A percentile compares a stretch with the other conserved stretches of the same genome.
Conservation (phyloP, 495 filamentous ascomycete genomes). For the Neurospora sp. region DNA sequence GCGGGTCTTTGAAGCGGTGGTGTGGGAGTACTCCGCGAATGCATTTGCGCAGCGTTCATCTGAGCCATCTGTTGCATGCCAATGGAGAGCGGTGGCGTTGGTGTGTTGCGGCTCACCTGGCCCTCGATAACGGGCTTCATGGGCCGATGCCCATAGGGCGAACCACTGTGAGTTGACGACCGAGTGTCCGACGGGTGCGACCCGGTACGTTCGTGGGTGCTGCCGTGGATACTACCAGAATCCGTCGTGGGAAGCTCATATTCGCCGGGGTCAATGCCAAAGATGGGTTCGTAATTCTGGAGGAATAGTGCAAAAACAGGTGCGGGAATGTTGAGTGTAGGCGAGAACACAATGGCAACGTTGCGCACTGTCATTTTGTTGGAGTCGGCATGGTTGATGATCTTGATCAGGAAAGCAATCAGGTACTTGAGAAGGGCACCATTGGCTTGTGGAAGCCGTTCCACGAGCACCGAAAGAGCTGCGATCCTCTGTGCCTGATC, state of each 20-base stretch:
- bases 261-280: conserved; percentile 57
- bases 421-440: conserved; percentile 70
- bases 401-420: conserved; percentile 74
- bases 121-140: conserved; percentile 27
- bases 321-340: conserved; percentile 91
- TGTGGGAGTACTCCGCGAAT: conserved; percentile 28
- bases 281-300: conserved; percentile 80
- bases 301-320: conserved; percentile 91
- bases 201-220: conserved; percentile 12
- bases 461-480: conserved; percentile 79
- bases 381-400: conserved; percentile 76
- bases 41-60: conserved; percentile 23
- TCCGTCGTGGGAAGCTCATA: conserved; percentile 34
- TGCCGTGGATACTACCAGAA: conserved; percentile 10
- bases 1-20: conserved; percentile 30
- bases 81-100: conserved; percentile 31
- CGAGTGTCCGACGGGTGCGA: conserved; percentile 23
- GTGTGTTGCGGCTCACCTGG: conserved; percentile 27
- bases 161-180: conserved; percentile 31
- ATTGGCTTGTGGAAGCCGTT: conserved; percentile 72
- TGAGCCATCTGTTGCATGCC: conserved; percentile 25
- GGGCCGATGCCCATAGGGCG: conserved; percentile 35
- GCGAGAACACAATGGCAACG: conserved; percentile 97
- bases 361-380: conserved; percentile 99
- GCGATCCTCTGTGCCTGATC: conserved; percentile 65